Evolutionary conservation across 176 grass and related monocot genomes (phyloP), one percentile per base, ranked within the genome.

Genomic region (Avena insularis): DNA sequence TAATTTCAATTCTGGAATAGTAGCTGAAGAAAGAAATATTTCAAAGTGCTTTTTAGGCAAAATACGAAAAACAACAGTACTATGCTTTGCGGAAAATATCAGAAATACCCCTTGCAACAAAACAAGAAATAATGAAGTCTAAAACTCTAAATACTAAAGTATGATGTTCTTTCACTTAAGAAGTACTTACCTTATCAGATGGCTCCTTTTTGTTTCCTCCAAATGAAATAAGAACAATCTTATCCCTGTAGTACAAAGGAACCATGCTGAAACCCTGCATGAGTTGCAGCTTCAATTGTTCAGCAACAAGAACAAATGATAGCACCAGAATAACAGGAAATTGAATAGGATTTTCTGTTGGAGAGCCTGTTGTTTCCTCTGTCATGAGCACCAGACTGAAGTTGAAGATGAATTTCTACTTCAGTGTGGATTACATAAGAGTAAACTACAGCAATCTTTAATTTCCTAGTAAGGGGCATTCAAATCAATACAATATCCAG

Each of bases 201-300:
- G 97, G 87, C n/a, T 99, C 97, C 87, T 98, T 98, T 78, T 88
- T 96, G 66, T 96, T 88, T 83, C 97, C 97, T 81, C 97, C 97
- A 90, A 99, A 99, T 85, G 97, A 91, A 78, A 99, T 85, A 82
- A 99, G 97, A 82, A 96, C 90, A 85, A 88, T 78, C 90, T 90
- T 96, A 70, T 96, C 94, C 83, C 87, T 93, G 83, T 99, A 91
- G 80, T 91, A 88, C 80, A 99, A 85, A 6, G 97, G 87, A 90
- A 99, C 92, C 92, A 99, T 93, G 80, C 94, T 96, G 84, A 99
- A 99, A 21, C 94, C 97, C 97, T 99, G 85, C 90, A 93, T 46
- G 63, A 85, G 38, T 86, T 81, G 67, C 72, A 63, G 67, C 45
- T 49, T 76, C 50, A 73, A 31, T 55, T 56, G 25, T 75, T 82